Conservation (phyloP, 768 basidiomycete species). For the Fomitopsis serialis region DNA sequence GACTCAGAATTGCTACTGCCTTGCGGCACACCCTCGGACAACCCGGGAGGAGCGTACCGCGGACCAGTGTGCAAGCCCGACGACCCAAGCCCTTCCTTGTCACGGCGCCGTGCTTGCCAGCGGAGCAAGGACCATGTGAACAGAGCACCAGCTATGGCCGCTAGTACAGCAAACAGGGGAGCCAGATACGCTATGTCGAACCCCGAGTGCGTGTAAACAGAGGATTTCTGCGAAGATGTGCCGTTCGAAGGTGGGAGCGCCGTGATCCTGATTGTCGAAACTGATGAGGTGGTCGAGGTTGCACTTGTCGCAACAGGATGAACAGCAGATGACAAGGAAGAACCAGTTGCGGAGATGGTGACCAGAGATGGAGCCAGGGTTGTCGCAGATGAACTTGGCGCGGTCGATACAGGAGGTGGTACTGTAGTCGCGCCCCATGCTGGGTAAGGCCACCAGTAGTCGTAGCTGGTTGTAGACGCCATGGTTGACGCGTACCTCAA, state of each 20-base stretch:
- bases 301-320: background rate
- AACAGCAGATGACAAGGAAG: background rate
- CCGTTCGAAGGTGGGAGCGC: conserved; percentile 21
- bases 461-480: conserved; percentile 16
- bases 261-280: conserved; percentile 14
- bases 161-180: conserved; percentile 23
- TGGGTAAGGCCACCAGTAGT: conserved; percentile 31
- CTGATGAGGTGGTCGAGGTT: conserved; percentile 3
- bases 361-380: background rate
- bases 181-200: conserved; percentile 25
- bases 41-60: conserved; percentile 17
- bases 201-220: background rate
- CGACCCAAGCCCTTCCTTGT: background rate
- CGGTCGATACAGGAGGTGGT: background rate
- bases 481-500: background rate
- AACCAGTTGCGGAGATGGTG: background rate
- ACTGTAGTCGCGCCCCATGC: conserved; percentile 14
- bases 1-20: background rate
- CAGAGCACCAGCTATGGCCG: conserved; percentile 19
- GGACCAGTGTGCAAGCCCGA: conserved; percentile 22
- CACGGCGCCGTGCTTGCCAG: background rate
- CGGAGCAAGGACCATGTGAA: conserved; percentile 17
- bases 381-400: background rate
- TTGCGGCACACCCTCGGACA: background rate
- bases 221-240: conserved; percentile 6